phyloP scores from a whole-genome alignment of 2,329 filamentous ascomycete genomes.

The Cercospora sp. region DNA sequence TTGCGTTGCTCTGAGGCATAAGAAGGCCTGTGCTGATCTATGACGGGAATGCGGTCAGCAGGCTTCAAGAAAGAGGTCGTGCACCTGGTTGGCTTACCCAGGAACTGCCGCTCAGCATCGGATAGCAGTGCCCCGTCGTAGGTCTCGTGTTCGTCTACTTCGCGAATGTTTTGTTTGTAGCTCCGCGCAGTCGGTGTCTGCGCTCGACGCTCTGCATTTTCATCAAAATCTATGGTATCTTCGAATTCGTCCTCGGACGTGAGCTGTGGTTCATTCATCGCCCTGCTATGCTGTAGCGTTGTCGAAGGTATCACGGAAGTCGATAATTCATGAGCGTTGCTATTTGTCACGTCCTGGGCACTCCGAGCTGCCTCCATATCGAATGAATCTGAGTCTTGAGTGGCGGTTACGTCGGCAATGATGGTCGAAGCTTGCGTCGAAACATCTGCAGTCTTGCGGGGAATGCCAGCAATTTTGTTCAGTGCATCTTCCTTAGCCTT shows the following conservation, averaged over 20 bases:
- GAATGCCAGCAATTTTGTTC: neutral
- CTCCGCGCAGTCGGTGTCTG: conserved; percentile 29
- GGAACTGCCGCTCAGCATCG: conserved; percentile 27
- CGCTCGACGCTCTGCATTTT: neutral
- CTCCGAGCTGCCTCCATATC: neutral
- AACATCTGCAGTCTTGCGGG: neutral
- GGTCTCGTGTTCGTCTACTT: conserved; percentile 35
- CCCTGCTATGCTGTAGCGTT: neutral
- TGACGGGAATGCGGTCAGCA: neutral
- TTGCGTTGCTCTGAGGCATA: conserved; percentile 20
- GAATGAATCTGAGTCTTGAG: neutral
- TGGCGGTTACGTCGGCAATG: neutral
- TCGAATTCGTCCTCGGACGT: conserved; percentile 22
- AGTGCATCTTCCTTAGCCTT: conserved; percentile 12
- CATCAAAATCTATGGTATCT: conserved; percentile 20
- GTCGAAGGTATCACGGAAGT: neutral
- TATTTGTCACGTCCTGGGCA: neutral
- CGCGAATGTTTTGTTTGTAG: conserved; percentile 34
- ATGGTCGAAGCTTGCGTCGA: neutral
- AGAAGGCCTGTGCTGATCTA: neutral
- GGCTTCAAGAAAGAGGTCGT: neutral
- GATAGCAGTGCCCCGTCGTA: conserved; percentile 36
- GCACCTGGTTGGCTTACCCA: conserved; percentile 24
- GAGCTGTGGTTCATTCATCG: neutral
- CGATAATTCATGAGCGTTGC: neutral